Evolutionary conservation across 2,329 filamentous ascomycete species (phyloP).

Genomic region (Macrophomina pseudophaseolina): DNA sequence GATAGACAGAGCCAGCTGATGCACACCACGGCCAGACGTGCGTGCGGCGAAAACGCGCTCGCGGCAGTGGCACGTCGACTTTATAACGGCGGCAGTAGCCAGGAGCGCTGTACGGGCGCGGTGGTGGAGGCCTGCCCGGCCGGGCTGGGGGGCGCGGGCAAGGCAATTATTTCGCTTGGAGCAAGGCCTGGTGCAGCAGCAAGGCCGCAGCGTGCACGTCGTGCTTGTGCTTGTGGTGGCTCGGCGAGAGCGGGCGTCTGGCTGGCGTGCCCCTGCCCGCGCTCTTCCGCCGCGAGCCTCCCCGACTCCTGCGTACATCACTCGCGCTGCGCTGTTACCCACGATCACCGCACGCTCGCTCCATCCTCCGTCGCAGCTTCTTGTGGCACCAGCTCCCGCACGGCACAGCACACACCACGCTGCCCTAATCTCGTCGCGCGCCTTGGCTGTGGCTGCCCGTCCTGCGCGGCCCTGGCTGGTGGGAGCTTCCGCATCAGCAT

Average conservation of each 20-base stretch:
- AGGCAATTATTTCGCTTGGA: slow-evolving; percentile 25
- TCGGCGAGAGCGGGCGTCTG: neutral
- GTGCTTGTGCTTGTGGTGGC: neutral
- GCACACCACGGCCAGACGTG: neutral
- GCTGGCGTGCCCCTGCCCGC: slow-evolving; percentile 13
- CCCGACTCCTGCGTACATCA: slow-evolving; percentile 24
- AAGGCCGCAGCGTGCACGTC: slow-evolving; percentile 21
- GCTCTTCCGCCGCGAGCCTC: slow-evolving; percentile 19
- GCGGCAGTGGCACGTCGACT: slow-evolving; percentile 20
- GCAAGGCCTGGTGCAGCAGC: slow-evolving; percentile 15
- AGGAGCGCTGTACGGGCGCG: neutral
- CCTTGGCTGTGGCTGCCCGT: slow-evolving; percentile 28
- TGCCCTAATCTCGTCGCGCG: slow-evolving; percentile 29
- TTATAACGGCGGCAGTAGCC: slow-evolving; percentile 12
- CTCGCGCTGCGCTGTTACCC: slow-evolving; percentile 13
- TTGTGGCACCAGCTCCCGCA: slow-evolving; percentile 27
- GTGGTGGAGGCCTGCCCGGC: neutral
- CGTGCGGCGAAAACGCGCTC: slow-evolving; percentile 20
- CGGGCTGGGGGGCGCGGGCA: slow-evolving; percentile 1
- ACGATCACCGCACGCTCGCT: slow-evolving; percentile 26
- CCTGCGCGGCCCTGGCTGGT: slow-evolving; percentile 25
- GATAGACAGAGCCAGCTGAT: too few species aligned
- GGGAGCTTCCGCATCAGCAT: slow-evolving; percentile 31
- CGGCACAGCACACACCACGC: slow-evolving; percentile 26
- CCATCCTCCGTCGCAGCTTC: slow-evolving; percentile 27